Conservation (phyloP, 1,139 yeast genomes). For the Scheffersomyces titani region DNA sequence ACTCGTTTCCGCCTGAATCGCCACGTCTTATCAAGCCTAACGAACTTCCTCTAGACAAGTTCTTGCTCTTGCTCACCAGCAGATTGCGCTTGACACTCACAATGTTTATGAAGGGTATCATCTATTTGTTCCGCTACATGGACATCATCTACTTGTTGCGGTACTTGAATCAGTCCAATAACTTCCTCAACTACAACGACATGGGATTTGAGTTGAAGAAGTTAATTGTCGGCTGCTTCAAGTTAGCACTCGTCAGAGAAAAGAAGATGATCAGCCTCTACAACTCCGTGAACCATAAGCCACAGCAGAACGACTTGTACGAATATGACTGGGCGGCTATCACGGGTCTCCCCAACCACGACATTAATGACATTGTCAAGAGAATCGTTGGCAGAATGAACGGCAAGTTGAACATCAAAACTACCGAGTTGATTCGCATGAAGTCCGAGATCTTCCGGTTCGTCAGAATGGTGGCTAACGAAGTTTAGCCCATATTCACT, state of each 20-base stretch:
- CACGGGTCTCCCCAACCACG: slow-evolving; percentile 41
- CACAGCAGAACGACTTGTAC: slow-evolving; percentile 1
- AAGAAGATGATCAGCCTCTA: slow-evolving; percentile 9
- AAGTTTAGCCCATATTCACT: slow-evolving; percentile 17
- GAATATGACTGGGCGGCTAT: slow-evolving; percentile 31
- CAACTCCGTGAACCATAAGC: not conserved
- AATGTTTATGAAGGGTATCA: slow-evolving; percentile 43
- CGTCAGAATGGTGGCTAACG: slow-evolving; percentile 44
- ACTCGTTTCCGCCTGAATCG: slow-evolving; percentile 47
- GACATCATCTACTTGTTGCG: slow-evolving; percentile 49
- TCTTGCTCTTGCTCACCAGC: slow-evolving; percentile 39
- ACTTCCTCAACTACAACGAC: slow-evolving; percentile 34
- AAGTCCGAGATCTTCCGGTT: slow-evolving; percentile 45
- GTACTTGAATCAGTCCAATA: slow-evolving; percentile 50
- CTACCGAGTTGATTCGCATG: slow-evolving; percentile 39
- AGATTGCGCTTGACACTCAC: slow-evolving; percentile 39
- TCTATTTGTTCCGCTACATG: slow-evolving; percentile 51
- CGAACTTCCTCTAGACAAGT: slow-evolving; percentile 45
- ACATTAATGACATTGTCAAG: slow-evolving; percentile 38
- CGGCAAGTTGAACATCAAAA: slow-evolving; percentile 43
- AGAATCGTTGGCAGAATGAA: slow-evolving; percentile 44
- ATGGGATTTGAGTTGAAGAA: slow-evolving; percentile 50
- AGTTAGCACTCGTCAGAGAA: slow-evolving; percentile 40
- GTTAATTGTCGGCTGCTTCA: slow-evolving; percentile 47
- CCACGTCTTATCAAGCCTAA: slow-evolving; percentile 22